Base-by-base conservation (phyloP, 1,139 yeast species). In the Zygoascus sp. region DNA sequence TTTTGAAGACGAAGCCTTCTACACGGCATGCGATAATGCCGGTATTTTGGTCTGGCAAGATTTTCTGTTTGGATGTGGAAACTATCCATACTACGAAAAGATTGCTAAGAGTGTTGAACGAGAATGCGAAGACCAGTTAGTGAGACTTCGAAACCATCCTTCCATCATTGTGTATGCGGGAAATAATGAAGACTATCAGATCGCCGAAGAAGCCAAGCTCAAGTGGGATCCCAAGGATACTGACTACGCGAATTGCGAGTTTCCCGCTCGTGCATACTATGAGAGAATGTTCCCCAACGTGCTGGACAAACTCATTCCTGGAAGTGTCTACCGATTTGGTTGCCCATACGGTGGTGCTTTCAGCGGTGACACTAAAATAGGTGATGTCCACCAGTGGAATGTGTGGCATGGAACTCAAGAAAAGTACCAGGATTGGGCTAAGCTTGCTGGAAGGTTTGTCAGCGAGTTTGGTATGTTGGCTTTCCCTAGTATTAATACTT, bases 371-470 rank as follows among this genome's bases (percentile, higher is more conserved):
- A 59, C 62, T 10, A 66, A 67, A 0, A 56, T 65, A 16, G 78
- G 78, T 0, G 78, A 74, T 54, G 54, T 70, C 16, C 78, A 74
- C 53, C 77, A 73, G 54, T 74, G 78, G 78, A 70, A 73, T 49
- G 75, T 74, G 5, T 74, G 78, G 78, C 77, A 74, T 50, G 77
- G 77, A 3, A 55, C 58, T n/a, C 75, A 72, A 58, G 73, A 69
- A 49, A 64, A 62, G 49, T 74, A 73, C 51, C 78, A 74, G 50
- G 62, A 72, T 52, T 72, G 76, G 76, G 59, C 60, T 39, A 62
- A 63, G 45, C 57, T 74, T 8, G 66, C 67, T 1, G 78, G 77
- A 2, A 55, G 77, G 37, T 74, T 74, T 58, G 64, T 74, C 4
- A 66, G 73, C 34, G 78, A 74, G 53, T 74, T 74, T 59, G 78